Base-by-base conservation (phyloP, 441 rosid species). In the Adansonia gregorii region DNA sequence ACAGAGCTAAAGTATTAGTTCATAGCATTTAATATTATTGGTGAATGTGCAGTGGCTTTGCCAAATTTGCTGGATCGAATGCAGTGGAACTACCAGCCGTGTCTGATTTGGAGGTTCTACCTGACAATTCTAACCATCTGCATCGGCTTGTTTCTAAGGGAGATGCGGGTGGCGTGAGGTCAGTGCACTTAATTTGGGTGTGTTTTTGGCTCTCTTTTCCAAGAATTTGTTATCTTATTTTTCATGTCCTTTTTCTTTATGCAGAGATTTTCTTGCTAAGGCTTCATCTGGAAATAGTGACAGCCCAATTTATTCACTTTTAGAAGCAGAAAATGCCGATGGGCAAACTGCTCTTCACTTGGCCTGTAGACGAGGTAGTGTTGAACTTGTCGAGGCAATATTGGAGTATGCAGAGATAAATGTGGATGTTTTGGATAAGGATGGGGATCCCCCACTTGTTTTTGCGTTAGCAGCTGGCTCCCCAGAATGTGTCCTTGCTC, bases 401-500 rank as follows among this genome's bases (percentile, higher is more conserved):
- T 80, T 96, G 88, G 91, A 86, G 81, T 88, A 87, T 75, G 76
- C 69, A 71, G 88, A 89, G 83, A 95, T 93, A 54, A 79, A 91
- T 80, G 98, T 93, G 67, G 98, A 93, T 88, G 86, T 93, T 71
- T 85, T 93, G 87, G 98, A 94, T 81, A 96, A 90, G 85, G 98
- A 94, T 85, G 97, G 99, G 69, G 98, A 94, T 85, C 99, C 98
- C 58, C 97, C 99, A 0, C 98, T 96, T 83, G 94, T 96, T 80
- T 94, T 96, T 88, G 98, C 99, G 80, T 87, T 96, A 79, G 98
- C 98, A 73, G 97, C 98, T 83, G 98, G 99, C 80, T 92, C 98
- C 82, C 92, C 98, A 22, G 98, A 93, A 83, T 96, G 99, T 83
- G 99, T 93, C 73, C 92, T 81, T 73, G 90, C 92, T 68, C 97